Base-by-base conservation (phyloP, 768 basidiomycete genomes). In the Suillus alpinus region DNA sequence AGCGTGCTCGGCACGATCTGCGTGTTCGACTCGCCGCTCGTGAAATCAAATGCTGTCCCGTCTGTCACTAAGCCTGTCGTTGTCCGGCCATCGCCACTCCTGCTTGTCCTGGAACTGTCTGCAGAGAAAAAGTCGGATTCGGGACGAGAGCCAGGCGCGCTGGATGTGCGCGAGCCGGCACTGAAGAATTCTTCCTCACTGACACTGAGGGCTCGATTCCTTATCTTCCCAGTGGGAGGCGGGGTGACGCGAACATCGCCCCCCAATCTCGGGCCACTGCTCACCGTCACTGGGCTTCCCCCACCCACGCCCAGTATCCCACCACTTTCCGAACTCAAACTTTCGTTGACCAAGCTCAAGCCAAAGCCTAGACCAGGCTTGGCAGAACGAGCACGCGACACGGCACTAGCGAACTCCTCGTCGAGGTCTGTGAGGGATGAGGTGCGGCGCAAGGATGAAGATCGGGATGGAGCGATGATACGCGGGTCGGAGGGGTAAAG, bases 351-450 rank as follows among this genome's bases (percentile, higher is more conserved):
- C 62, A 81, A 67, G 64, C 81, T 67, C 60, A 82, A 37, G 66
- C 82, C 73, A 69, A 86, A 75, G 26, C 78, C 73, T 69, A 76
- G 63, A 67, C 85, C 62, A 46, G 77, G 76, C 39, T 77, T 72
- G 12, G 77, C 73, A 36, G 74, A 76, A 51, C 78, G 75, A 34
- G 76, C 80, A 44, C 75, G 75, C 59, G 74, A 73, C 51, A 80
- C 69, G 23, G 76, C 83, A 26, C 76, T 77, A 40, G 76, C 80
- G 50, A 80, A 85, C 59, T 81, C 87, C 59, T 84, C 77, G 72
- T 79, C 90, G n/a, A 94, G 76, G 66, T 93, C 91, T 0, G 87
- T 87, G 76, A 89, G 80, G 0, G 89, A 92, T 47, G 84, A 88
- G n/a, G 87, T 89, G 46, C 88, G 77, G 40, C 84, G 76, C 29